phyloP scores from a whole-genome alignment of 192 early-diverging fungal species.

The Funneliformis geosporum region DNA sequence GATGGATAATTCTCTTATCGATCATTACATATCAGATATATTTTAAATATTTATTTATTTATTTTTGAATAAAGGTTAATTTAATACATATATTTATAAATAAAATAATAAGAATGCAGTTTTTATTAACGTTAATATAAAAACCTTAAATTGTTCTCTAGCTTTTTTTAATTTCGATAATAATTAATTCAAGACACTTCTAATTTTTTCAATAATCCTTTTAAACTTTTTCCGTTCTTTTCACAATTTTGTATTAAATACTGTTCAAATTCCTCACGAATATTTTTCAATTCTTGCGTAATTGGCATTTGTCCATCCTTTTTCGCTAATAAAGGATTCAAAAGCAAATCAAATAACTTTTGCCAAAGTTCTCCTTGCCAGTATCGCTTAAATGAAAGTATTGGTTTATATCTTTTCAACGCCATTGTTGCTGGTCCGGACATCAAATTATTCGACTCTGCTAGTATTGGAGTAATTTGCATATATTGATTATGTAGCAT shows the following conservation, averaged over 20 bases:
- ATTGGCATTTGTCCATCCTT: slow-evolving; percentile 19
- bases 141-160: too few species aligned
- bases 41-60: too few species aligned
- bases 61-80: too few species aligned
- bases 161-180: neutral
- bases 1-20: neutral
- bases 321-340: slow-evolving; percentile 29
- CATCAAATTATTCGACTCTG: neutral
- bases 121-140: too few species aligned
- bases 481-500: slow-evolving; percentile 36
- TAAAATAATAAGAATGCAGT: too few species aligned
- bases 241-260: slow-evolving; percentile 21
- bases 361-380: slow-evolving; percentile 34
- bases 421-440: neutral
- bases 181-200: neutral
- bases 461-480: neutral
- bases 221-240: slow-evolving; percentile 27
- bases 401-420: slow-evolving; percentile 22
- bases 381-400: slow-evolving; percentile 36
- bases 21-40: too few species aligned
- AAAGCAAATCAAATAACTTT: slow-evolving; percentile 30
- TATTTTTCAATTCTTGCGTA: slow-evolving; percentile 16
- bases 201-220: slow-evolving; percentile 11
- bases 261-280: slow-evolving; percentile 24
- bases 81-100: too few species aligned